A percentile compares a stretch with the other conserved stretches of the same genome.
These are phyloP conservation scores for Bacterosira constricta DNA, from an alignment of 108 stramenopile species.

Conservation along the genomic window DNA sequence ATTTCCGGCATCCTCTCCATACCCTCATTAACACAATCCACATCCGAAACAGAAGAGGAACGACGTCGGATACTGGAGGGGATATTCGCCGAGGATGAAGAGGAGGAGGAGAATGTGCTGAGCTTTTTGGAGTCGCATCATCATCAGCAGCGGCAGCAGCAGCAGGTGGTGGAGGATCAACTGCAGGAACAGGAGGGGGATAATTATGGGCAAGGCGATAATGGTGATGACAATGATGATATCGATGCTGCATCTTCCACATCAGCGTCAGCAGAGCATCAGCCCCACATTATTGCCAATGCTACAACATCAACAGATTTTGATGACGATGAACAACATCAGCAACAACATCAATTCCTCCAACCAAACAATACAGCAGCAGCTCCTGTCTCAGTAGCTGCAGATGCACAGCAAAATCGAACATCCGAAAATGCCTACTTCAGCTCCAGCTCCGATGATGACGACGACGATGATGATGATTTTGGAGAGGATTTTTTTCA, in stretches of 20 bases:
- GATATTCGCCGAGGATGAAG: constrained; percentile 35
- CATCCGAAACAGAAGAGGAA: background rate
- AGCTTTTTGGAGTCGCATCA: no score
- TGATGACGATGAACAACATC: background rate
- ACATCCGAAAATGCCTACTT: background rate
- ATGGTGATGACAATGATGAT: background rate
- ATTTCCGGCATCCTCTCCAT: no score
- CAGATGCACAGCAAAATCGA: no score
- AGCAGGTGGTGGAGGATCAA: no score
- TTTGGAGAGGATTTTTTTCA: no score
- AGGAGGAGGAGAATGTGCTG: constrained; percentile 10
- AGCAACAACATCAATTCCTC: background rate
- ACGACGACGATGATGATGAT: constrained; percentile 4
- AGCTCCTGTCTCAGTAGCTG: background rate
- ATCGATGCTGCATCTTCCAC: background rate
- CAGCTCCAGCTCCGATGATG: constrained; percentile 2
- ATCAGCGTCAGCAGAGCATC: background rate
- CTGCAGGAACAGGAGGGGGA: background rate
- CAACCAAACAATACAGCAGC: background rate
- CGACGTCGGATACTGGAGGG: constrained; percentile 24
- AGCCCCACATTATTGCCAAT: background rate
- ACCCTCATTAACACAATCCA: no score
- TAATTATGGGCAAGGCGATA: background rate
- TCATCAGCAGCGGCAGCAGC: no score
- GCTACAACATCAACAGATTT: background rate